Conservation (phyloP, 176 grass and related monocot species). For the Hsuehochloa calcarea region DNA sequence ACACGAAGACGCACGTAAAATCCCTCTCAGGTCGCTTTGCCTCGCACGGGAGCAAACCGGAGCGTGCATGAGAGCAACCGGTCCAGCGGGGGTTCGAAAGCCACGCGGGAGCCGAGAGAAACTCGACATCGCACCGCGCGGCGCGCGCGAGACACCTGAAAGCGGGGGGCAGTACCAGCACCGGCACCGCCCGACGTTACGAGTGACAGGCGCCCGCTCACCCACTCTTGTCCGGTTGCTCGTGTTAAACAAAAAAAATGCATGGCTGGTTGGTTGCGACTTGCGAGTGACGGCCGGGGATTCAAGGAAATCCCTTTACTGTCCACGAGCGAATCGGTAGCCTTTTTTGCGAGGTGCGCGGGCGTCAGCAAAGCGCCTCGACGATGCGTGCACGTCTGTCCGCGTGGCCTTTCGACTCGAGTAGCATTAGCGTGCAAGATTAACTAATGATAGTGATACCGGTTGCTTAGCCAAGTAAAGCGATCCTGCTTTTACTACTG, state of each 20-base stretch:
- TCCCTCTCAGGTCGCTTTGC: background rate
- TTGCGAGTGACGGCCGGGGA: background rate
- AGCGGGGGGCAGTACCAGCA: background rate
- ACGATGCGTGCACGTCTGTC: conserved; percentile 25
- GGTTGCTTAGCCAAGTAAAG: background rate
- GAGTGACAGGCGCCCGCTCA: background rate
- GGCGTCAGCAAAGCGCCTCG: background rate
- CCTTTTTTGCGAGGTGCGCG: background rate
- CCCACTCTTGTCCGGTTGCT: background rate
- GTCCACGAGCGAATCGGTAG: background rate
- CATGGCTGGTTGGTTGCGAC: background rate
- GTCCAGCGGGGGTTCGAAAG: background rate
- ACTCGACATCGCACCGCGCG: conserved; percentile 29
- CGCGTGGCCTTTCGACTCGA: conserved; percentile 47
- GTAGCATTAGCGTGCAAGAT: conserved; percentile 35
- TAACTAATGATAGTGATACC: conserved; percentile 26
- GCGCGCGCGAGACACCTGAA: background rate
- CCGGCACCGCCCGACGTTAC: background rate
- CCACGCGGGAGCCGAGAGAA: background rate
- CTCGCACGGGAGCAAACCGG: background rate
- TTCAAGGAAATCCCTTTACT: background rate
- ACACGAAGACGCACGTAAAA: background rate
- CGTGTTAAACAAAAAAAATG: background rate
- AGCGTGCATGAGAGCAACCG: background rate
- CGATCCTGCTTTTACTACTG: too few species aligned